Base-by-base conservation (phyloP, 2,329 filamentous ascomycete genomes). In the Myotisia sp. region DNA sequence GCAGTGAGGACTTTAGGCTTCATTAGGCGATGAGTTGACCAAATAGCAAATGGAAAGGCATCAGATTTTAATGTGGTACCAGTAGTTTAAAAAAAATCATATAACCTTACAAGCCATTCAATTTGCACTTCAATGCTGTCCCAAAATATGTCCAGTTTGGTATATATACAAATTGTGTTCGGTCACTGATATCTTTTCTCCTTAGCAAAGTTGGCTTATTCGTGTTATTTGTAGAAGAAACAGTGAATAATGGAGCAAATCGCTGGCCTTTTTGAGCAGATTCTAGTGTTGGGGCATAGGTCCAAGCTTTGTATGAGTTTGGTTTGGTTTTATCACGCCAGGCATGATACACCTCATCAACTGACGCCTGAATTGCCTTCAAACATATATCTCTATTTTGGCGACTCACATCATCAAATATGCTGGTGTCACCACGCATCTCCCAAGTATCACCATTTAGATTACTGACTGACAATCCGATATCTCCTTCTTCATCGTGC, bases 401-500 rank as follows among this genome's bases (percentile, higher is more conserved):
- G 6, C 19, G 19, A 26, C 31, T 34, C 17, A 34, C 23, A 23
- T 34, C 31, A 20, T 34, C 31, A 26, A 34, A 27, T 5, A 34
- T 14, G 10, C 12, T 21, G 8, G 23, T 23, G 23, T 34, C 31
- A 3, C 31, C 31, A 19, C 26, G 26, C 7, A 22, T 16, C 8
- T 6, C 19, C 31, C 31, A 34, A 3, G 21, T 10, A 16, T 34
- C 31, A 6, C 31, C 31, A 19, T 34, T 27, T 6, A 10, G 22
- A 16, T 34, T 34, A 12, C 16, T 34, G 23, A 34, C 31, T 7
- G 17, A 19, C 23, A 34, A 16, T 3, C 31, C 31, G 12, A 34
- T 17, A 7, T 4, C 18, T 6, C 31, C 22, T 10, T 34, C 31
- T 34, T 34, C 31, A 16, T 34, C 31, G 16, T 34, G 31, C 31